These are phyloP conservation scores for Leccinum disarticulatum DNA, from an alignment of 768 basidiomycete genomes.

Conservation along the genomic window DNA sequence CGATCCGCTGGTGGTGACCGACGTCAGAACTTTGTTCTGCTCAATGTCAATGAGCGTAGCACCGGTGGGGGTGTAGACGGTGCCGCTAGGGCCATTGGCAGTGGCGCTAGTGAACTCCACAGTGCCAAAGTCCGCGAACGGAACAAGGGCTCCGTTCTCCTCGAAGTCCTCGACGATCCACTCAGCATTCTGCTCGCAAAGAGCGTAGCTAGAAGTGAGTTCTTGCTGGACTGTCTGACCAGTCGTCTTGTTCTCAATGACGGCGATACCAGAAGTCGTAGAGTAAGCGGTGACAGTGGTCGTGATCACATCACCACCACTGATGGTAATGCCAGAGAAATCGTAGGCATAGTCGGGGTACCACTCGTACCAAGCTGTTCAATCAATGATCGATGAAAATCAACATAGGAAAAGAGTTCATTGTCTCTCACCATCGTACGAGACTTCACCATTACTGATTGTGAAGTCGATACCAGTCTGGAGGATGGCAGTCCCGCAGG, in stretches of 20 bases:
- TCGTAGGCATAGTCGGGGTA: slow-evolving; percentile 18
- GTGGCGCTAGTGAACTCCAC: slow-evolving; percentile 14
- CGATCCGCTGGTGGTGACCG: slow-evolving; percentile 6
- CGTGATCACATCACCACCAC: slow-evolving; percentile 15
- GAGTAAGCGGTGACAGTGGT: slow-evolving; percentile 20
- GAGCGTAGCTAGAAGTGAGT: slow-evolving; percentile 11
- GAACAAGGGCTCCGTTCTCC: slow-evolving; percentile 11
- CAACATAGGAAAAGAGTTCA: background rate
- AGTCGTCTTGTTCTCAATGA: slow-evolving; percentile 23
- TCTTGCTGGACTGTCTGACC: slow-evolving; percentile 12
- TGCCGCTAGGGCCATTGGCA: slow-evolving; percentile 8
- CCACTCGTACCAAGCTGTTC: slow-evolving; percentile 28
- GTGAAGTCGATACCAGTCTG: slow-evolving; percentile 17
- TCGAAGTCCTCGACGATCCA: slow-evolving; percentile 27
- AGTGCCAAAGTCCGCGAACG: slow-evolving; percentile 19
- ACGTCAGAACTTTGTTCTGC: slow-evolving; percentile 15
- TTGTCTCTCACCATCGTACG: slow-evolving; percentile 11
- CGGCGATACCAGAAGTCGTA: slow-evolving; percentile 17
- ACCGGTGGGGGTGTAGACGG: slow-evolving; percentile 12
- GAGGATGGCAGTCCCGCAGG: slow-evolving; percentile 9
- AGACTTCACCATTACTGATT: background rate
- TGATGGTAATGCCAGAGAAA: slow-evolving; percentile 9
- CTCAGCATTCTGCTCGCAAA: slow-evolving; percentile 21
- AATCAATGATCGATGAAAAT: background rate
- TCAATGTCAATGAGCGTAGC: slow-evolving; percentile 15